Percentiles rank a stretch among this genome's conserved stretches.
Conservation (phyloP, 192 early-diverging fungal species). For the Rhizophagus prolifer region DNA sequence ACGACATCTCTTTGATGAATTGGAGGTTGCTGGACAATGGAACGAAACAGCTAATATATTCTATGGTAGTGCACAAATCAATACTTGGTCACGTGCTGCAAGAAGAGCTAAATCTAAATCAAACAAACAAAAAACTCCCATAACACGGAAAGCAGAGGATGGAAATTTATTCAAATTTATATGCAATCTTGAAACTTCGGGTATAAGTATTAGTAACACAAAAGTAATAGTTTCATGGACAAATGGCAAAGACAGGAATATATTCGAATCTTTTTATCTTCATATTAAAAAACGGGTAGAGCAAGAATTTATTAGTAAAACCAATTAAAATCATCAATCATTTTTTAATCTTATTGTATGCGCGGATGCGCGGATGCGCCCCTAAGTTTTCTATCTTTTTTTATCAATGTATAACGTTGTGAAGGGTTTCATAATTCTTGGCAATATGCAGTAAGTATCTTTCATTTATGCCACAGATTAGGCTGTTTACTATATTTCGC, state of each 20-base stretch:
- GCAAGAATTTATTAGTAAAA: slow-evolving; percentile 7
- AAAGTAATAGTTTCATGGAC: slow-evolving; percentile 37
- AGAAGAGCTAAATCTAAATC: slow-evolving; percentile 13
- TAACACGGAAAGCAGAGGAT: neutral
- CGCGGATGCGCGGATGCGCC: too few species aligned
- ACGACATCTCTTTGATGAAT: slow-evolving; percentile 25
- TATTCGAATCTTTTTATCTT: slow-evolving; percentile 50
- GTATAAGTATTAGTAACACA: neutral
- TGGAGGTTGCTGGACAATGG: slow-evolving; percentile 18
- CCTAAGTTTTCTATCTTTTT: too few species aligned
- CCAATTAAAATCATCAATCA: too few species aligned
- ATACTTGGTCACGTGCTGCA: slow-evolving; percentile 40
- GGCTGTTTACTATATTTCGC: too few species aligned
- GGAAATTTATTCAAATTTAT: slow-evolving; percentile 26
- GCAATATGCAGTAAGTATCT: too few species aligned
- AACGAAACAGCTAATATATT: neutral
- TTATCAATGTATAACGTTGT: too few species aligned
- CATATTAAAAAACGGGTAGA: slow-evolving; percentile 33
- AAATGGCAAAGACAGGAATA: slow-evolving; percentile 43
- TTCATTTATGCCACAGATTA: too few species aligned
- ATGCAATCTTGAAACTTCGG: slow-evolving; percentile 18
- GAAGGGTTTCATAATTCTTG: too few species aligned
- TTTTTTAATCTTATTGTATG: too few species aligned
- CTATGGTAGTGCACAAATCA: slow-evolving; percentile 4
- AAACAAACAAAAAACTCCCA: neutral